A percentile compares a stretch with the other conserved stretches of the same genome.
These are phyloP conservation scores for Vigna radiata DNA, from an alignment of 306 rosid genomes.

Conservation along the genomic window DNA sequence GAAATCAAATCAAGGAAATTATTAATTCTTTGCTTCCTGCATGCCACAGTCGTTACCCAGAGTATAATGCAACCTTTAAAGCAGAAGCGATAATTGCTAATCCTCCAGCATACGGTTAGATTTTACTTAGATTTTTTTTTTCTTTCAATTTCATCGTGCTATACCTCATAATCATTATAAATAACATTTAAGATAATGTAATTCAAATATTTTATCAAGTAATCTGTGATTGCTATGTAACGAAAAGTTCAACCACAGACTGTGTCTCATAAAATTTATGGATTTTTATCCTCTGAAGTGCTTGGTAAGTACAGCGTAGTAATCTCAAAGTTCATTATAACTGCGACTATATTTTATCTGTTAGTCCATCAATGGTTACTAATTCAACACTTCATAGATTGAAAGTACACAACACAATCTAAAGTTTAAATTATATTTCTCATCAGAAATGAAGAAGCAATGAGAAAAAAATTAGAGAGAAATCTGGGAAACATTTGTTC, in stretches of 20 bases:
- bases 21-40: constrained; percentile 82
- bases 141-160: background rate
- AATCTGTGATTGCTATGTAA: constrained; percentile 26
- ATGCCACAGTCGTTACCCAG: constrained; percentile 75
- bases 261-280: constrained; percentile 27
- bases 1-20: constrained; percentile 77
- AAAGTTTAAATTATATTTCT: constrained; percentile 9
- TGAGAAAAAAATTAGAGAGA: background rate
- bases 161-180: constrained; percentile 18
- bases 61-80: constrained; percentile 60
- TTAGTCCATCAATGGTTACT: constrained; percentile 5
- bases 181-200: constrained; percentile 12
- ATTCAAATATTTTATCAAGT: constrained; percentile 31
- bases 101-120: constrained; percentile 96
- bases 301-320: constrained; percentile 4
- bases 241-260: constrained; percentile 20
- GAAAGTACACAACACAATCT: constrained; percentile 28
- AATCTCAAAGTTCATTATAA: constrained; percentile 10
- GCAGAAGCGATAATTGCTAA: constrained; percentile 94
- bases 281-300: constrained; percentile 23
- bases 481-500: background rate
- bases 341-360: constrained; percentile 9
- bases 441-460: background rate
- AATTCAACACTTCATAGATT: constrained; percentile 21
- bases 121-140: constrained; percentile 27